A percentile compares a stretch with the other conserved stretches of the same genome.
Conservation (phyloP, 2,329 filamentous ascomycete species). For the Aspergillus sp. region DNA sequence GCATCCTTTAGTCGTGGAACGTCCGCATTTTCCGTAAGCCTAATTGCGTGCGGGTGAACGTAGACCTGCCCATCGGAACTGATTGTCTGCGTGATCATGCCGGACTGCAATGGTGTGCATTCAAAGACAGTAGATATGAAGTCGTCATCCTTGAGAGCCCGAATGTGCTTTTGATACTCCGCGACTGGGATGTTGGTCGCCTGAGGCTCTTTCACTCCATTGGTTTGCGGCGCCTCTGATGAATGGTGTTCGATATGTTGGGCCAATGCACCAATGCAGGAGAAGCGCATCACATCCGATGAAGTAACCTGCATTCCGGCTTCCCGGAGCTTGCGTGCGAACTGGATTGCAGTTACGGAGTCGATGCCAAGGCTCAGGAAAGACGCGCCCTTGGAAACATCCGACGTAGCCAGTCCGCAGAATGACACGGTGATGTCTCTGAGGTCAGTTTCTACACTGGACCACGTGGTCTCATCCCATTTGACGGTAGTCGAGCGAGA, state of each 20-base stretch:
- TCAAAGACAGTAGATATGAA: slow-evolving; percentile 25
- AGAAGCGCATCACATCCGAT: slow-evolving; percentile 34
- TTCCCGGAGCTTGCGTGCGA: slow-evolving; percentile 29
- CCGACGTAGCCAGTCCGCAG: slow-evolving; percentile 17
- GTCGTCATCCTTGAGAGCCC: slow-evolving; percentile 15
- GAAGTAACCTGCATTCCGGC: slow-evolving; percentile 27
- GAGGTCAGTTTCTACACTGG: slow-evolving; percentile 20
- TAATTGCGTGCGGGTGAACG: slow-evolving; percentile 69
- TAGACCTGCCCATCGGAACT: slow-evolving; percentile 58
- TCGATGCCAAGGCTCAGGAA: slow-evolving; percentile 34
- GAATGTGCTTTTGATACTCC: slow-evolving; percentile 13
- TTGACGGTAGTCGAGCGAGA: background rate
- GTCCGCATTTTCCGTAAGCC: slow-evolving; percentile 48
- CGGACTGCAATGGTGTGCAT: slow-evolving; percentile 79
- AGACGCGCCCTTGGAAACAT: slow-evolving; percentile 29
- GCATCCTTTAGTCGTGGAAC: slow-evolving; percentile 50
- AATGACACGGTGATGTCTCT: slow-evolving; percentile 21
- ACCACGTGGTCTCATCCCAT: slow-evolving; percentile 23
- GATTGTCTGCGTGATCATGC: slow-evolving; percentile 71
- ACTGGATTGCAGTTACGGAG: slow-evolving; percentile 32
- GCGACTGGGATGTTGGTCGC: slow-evolving; percentile 4
- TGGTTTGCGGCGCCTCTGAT: slow-evolving; percentile 1
- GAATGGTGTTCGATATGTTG: slow-evolving; percentile 14
- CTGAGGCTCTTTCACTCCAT: slow-evolving; percentile 1
- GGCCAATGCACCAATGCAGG: slow-evolving; percentile 27